phyloP scores from a whole-genome alignment of 257 asterid species.

The Nicotiana attenuata region DNA sequence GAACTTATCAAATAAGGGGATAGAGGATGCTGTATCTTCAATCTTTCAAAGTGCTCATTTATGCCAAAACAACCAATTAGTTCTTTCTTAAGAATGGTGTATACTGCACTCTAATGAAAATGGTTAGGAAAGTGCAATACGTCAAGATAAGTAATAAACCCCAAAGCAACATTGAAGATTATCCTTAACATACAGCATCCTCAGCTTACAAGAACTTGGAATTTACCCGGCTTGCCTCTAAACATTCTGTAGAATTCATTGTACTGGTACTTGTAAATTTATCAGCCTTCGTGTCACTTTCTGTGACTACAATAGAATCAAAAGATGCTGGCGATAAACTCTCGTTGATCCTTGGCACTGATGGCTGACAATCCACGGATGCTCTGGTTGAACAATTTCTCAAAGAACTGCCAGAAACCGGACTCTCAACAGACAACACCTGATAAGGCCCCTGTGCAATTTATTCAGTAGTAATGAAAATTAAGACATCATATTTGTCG shows the following conservation, averaged over 20 bases:
- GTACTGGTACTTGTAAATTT: slow-evolving; percentile 46
- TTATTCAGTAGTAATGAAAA: background rate
- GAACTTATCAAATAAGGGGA: too few species aligned
- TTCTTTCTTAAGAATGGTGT: background rate
- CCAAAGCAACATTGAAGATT: background rate
- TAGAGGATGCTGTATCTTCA: background rate
- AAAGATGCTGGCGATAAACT: slow-evolving; percentile 58
- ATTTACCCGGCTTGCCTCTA: slow-evolving; percentile 49
- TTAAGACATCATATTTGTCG: background rate
- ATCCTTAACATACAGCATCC: background rate
- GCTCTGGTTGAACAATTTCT: slow-evolving; percentile 49
- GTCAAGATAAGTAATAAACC: background rate
- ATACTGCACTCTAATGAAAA: background rate
- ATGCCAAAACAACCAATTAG: background rate
- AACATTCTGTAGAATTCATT: slow-evolving; percentile 45
- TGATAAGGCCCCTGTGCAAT: slow-evolving; percentile 48
- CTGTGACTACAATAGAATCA: slow-evolving; percentile 60
- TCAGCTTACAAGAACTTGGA: background rate
- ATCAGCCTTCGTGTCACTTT: slow-evolving; percentile 45
- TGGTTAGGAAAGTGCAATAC: background rate
- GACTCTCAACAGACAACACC: slow-evolving; percentile 51
- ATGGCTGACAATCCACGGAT: slow-evolving; percentile 52
- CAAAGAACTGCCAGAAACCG: slow-evolving; percentile 43
- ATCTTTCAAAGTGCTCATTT: background rate
- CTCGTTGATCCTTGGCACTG: slow-evolving; percentile 55